A percentile compares a stretch with the other conserved stretches of the same genome.
Conservation (phyloP, 176 grass and related monocot genomes). For the Coix lacrymajobi region DNA sequence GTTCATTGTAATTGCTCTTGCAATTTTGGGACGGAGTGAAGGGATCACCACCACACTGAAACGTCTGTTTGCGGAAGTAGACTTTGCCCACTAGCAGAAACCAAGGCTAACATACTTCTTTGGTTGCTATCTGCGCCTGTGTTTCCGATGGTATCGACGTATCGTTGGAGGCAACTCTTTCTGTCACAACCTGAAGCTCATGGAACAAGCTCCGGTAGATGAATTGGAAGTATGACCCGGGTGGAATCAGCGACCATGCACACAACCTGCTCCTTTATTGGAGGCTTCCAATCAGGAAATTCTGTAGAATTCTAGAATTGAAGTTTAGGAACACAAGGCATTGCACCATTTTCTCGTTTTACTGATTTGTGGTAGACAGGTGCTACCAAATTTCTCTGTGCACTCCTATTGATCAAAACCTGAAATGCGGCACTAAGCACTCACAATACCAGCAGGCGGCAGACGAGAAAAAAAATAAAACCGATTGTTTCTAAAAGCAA, state of each 20-base stretch:
- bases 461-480: neutral
- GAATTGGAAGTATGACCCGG: neutral
- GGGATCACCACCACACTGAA: neutral
- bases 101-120: neutral
- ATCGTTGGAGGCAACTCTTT: neutral
- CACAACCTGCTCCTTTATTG: neutral
- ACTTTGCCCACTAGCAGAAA: neutral
- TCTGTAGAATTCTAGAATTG: neutral
- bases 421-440: neutral
- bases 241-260: conserved; percentile 4
- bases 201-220: neutral
- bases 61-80: neutral
- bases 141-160: neutral
- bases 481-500: neutral
- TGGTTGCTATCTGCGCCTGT: neutral
- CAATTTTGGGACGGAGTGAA: neutral
- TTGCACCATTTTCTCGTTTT: neutral
- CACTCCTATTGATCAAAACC: neutral
- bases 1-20: neutral
- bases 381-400: neutral
- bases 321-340: neutral
- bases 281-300: neutral
- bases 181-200: neutral
- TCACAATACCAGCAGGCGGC: neutral
- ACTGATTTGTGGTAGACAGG: neutral